These are phyloP conservation scores for Prunus padus DNA, from an alignment of 306 rosid species.

Conservation along the genomic window DNA sequence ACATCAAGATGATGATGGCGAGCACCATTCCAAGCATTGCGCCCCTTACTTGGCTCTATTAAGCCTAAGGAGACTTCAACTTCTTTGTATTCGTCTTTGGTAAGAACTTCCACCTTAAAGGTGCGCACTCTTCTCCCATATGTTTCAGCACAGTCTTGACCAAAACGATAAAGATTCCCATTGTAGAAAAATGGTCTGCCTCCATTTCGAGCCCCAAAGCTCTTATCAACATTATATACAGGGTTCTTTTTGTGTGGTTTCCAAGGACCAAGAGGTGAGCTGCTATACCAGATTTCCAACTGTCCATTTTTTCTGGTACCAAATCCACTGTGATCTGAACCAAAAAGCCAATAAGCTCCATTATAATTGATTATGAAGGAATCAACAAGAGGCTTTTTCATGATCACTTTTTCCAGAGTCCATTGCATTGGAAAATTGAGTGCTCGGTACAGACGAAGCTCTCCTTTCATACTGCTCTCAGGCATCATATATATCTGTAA, in stretches of 20 bases:
- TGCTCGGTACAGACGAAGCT: slow-evolving; percentile 86
- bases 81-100: slow-evolving; percentile 65
- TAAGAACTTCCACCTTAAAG: slow-evolving; percentile 83
- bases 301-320: slow-evolving; percentile 85
- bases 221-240: slow-evolving; percentile 67
- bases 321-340: slow-evolving; percentile 89
- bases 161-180: slow-evolving; percentile 80
- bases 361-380: slow-evolving; percentile 53
- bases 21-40: slow-evolving; percentile 93
- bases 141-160: slow-evolving; percentile 96
- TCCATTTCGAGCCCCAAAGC: slow-evolving; percentile 94
- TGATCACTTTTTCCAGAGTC: slow-evolving; percentile 68
- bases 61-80: slow-evolving; percentile 74
- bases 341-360: slow-evolving; percentile 87
- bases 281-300: slow-evolving; percentile 88
- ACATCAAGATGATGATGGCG: slow-evolving; percentile 93
- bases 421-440: slow-evolving; percentile 78
- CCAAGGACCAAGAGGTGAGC: slow-evolving; percentile 94
- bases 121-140: slow-evolving; percentile 69
- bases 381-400: slow-evolving; percentile 87
- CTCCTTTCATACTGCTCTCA: slow-evolving; percentile 79
- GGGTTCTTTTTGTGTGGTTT: slow-evolving; percentile 83
- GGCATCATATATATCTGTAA: slow-evolving; percentile 94
- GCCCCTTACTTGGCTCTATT: slow-evolving; percentile 69
- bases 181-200: slow-evolving; percentile 84